Conservation (phyloP, 1,139 yeast species). For the Candida neerlandica region DNA sequence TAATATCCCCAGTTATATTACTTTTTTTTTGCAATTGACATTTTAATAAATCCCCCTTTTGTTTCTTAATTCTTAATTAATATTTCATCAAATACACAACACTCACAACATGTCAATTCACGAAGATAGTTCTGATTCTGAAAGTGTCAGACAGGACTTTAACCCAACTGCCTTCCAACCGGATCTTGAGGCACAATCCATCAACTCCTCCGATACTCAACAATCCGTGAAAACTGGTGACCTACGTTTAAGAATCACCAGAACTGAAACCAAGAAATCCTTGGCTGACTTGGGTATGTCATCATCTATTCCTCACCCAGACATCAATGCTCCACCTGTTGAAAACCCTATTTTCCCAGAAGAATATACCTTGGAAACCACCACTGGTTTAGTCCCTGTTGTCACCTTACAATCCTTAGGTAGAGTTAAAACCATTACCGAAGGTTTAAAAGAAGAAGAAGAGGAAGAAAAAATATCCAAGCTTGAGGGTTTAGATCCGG, state of each 20-base stretch:
- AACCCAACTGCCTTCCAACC: constrained; percentile 8
- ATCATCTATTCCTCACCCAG: constrained; percentile 53
- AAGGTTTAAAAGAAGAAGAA: constrained; percentile 12
- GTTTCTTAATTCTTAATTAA: neutral
- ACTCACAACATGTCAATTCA: neutral
- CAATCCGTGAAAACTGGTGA: neutral
- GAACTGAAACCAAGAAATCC: constrained; percentile 73
- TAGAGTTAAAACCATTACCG: constrained; percentile 39
- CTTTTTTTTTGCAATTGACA: too few relatives aligned
- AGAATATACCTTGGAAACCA: constrained; percentile 84
- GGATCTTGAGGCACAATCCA: constrained; percentile 8
- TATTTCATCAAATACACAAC: neutral
- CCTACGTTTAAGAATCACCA: constrained; percentile 19
- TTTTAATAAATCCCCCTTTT: too few relatives aligned
- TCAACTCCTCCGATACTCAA: constrained; percentile 8
- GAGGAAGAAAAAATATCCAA: constrained; percentile 16
- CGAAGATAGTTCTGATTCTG: constrained; percentile 10
- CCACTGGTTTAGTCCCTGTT: constrained; percentile 83
- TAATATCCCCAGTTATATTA: too few relatives aligned
- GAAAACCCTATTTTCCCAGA: constrained; percentile 81
- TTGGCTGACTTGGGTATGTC: constrained; percentile 64
- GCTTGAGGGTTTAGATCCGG: constrained; percentile 51
- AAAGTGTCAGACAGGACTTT: constrained; percentile 7
- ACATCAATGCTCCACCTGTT: constrained; percentile 62
- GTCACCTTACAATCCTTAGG: constrained; percentile 70